These are phyloP conservation scores for Xylaria sp. DNA, from an alignment of 2,329 filamentous ascomycete species.

Conservation along the genomic window DNA sequence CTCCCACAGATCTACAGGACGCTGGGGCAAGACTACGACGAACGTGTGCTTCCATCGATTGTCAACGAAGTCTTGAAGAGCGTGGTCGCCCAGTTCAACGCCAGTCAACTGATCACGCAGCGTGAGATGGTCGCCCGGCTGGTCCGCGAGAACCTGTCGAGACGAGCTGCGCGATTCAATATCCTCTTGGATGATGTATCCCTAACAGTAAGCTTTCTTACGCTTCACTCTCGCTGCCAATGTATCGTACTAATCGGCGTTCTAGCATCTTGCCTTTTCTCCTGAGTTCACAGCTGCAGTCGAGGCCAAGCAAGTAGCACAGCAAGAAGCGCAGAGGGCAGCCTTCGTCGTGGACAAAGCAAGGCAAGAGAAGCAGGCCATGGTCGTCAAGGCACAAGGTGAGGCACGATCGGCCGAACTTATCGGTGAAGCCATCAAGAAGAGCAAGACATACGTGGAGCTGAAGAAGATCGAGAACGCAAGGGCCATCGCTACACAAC, in stretches of 20 bases:
- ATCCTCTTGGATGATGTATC: slow-evolving; percentile 98
- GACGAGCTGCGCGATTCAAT: slow-evolving; percentile 94
- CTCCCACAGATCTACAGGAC: slow-evolving; percentile 98
- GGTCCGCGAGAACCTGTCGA: slow-evolving; percentile 91
- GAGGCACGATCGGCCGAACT: slow-evolving; percentile 97
- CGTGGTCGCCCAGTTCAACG: slow-evolving; percentile 98
- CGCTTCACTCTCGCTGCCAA: neutral
- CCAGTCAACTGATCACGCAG: slow-evolving; percentile 97
- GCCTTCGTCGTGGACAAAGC: slow-evolving; percentile 99
- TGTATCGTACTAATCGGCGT: slow-evolving; percentile 42
- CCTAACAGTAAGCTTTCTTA: slow-evolving; percentile 75
- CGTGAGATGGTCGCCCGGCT: slow-evolving; percentile 94
- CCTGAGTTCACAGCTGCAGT: slow-evolving; percentile 79
- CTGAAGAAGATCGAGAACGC: slow-evolving; percentile 99
- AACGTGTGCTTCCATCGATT: slow-evolving; percentile 95
- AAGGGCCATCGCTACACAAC: slow-evolving; percentile 82
- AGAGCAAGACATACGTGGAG: slow-evolving; percentile 96
- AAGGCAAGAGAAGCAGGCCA: slow-evolving; percentile 98
- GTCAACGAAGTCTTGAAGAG: slow-evolving; percentile 99
- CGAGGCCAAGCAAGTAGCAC: slow-evolving; percentile 78
- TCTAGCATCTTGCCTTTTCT: slow-evolving; percentile 76
- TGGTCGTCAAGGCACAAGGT: slow-evolving; percentile 98
- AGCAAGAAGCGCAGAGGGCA: slow-evolving; percentile 95
- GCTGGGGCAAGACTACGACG: slow-evolving; percentile 94
- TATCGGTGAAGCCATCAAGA: slow-evolving; percentile 99